Percentiles rank a stretch among this genome's conserved stretches.
These are phyloP conservation scores for Colletotrichum tamarilloi DNA, from an alignment of 2,329 filamentous ascomycete genomes.

Conservation along the genomic window DNA sequence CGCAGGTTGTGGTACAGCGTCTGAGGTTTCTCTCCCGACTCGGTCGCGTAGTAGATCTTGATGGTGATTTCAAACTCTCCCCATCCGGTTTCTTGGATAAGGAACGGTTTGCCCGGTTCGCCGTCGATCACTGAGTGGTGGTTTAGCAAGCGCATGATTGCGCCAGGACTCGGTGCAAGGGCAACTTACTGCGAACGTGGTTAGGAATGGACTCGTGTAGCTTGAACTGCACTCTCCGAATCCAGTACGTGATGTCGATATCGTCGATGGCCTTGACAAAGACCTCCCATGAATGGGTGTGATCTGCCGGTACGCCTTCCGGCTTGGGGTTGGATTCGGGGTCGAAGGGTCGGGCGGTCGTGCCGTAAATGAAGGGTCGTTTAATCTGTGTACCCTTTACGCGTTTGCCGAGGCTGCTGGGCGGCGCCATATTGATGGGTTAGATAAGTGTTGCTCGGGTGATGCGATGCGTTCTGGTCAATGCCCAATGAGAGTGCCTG, in stretches of 20 bases:
- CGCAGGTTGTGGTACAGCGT: constrained; percentile 95
- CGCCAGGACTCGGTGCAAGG: not conserved
- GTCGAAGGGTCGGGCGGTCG: constrained; percentile 82
- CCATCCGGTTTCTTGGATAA: constrained; percentile 94
- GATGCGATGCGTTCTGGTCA: constrained; percentile 5
- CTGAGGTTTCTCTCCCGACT: constrained; percentile 92
- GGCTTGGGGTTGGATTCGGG: constrained; percentile 83
- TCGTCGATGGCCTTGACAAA: constrained; percentile 92
- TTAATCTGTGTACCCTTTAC: constrained; percentile 74
- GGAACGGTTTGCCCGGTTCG: constrained; percentile 75
- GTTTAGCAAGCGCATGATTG: constrained; percentile 33
- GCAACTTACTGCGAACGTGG: constrained; percentile 76
- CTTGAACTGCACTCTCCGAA: constrained; percentile 97
- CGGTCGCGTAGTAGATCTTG: constrained; percentile 90
- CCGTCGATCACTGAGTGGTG: constrained; percentile 73
- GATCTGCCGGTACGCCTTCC: constrained; percentile 81
- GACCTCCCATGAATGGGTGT: constrained; percentile 97
- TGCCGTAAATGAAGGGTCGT: constrained; percentile 79
- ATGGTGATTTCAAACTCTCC: constrained; percentile 98
- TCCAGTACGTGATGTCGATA: constrained; percentile 93
- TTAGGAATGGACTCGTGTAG: constrained; percentile 97
- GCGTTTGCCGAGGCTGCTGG: constrained; percentile 69
- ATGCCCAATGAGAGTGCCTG: not conserved
- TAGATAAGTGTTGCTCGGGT: not conserved
- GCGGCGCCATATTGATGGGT: constrained; percentile 64